A percentile compares a stretch with the other conserved stretches of the same genome.
Conservation (phyloP, 305 asterid genomes). For the Fraxinus xanthoxyloides region DNA sequence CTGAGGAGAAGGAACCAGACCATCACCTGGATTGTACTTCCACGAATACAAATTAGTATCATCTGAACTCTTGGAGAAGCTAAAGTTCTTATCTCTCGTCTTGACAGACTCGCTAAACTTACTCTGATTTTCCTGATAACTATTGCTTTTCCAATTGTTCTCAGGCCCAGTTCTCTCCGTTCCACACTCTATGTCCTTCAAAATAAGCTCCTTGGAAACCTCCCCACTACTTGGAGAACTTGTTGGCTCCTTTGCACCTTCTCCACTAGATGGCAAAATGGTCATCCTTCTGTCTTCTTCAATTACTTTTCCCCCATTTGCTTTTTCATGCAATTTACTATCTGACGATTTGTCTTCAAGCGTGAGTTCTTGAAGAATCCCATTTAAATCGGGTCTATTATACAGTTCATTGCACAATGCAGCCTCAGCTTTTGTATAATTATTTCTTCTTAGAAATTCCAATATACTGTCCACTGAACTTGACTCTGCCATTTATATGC, state of each 20-base stretch:
- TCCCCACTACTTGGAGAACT: conserved; percentile 41
- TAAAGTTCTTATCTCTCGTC: conserved; percentile 50
- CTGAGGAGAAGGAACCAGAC: conserved; percentile 43
- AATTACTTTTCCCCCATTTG: conserved; percentile 39
- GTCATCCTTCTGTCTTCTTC: conserved; percentile 35
- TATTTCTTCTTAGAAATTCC: conserved; percentile 73
- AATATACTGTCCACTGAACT: conserved; percentile 68
- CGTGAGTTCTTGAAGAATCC: conserved; percentile 55
- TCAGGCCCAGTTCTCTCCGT: conserved; percentile 54
- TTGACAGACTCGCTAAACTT: conserved; percentile 48
- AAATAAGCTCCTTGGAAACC: conserved; percentile 70
- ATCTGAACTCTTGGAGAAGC: conserved; percentile 55
- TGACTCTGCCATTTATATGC: conserved; percentile 66
- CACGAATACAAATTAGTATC: conserved; percentile 61
- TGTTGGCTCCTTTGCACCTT: conserved; percentile 34
- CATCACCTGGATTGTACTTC: conserved; percentile 47
- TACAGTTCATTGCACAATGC: conserved; percentile 76
- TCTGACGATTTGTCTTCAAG: conserved; percentile 53
- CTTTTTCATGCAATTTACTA: conserved; percentile 42
- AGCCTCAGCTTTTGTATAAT: conserved; percentile 79
- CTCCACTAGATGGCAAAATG: conserved; percentile 35
- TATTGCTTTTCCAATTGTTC: conserved; percentile 48
- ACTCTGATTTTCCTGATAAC: conserved; percentile 38
- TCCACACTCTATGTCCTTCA: conserved; percentile 87
- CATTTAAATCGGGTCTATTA: conserved; percentile 63